phyloP scores from a whole-genome alignment of 192 early-diverging fungal genomes.

The Backusella tuberculispora region DNA sequence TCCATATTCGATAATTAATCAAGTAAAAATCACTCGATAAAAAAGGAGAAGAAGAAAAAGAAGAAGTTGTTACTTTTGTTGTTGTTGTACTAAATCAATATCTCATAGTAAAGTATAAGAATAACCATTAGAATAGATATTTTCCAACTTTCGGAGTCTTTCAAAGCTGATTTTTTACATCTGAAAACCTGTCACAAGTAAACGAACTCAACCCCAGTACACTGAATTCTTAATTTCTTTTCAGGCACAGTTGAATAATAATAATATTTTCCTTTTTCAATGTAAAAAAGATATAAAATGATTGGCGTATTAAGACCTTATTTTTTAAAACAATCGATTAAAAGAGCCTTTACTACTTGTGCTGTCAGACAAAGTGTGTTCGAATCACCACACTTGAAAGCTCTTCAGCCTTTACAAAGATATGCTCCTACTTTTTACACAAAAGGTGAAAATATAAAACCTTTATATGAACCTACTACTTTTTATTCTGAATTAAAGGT shows the following conservation, averaged over 20 bases:
- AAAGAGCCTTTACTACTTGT: slow-evolving; percentile 10
- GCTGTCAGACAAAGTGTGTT: not conserved
- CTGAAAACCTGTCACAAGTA: not conserved
- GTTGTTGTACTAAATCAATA: no score
- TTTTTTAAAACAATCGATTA: slow-evolving; percentile 9
- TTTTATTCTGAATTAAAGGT: slow-evolving; percentile 60
- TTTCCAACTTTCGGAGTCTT: no score
- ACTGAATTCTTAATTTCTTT: not conserved
- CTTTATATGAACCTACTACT: slow-evolving; percentile 45
- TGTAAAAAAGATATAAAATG: not conserved
- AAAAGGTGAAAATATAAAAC: slow-evolving; percentile 42
- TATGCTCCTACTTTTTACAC: slow-evolving; percentile 40
- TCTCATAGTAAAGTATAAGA: no score
- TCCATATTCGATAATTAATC: no score
- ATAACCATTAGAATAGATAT: no score
- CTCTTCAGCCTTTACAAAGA: slow-evolving; percentile 25
- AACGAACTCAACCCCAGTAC: not conserved
- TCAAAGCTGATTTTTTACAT: not conserved
- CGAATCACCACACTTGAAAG: not conserved
- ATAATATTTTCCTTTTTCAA: not conserved
- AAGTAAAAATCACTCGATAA: no score
- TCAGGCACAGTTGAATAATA: slow-evolving; percentile 12
- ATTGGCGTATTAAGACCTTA: slow-evolving; percentile 6
- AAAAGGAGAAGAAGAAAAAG: no score
- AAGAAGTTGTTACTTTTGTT: no score